Evolutionary conservation across 164 flowering plant species (phyloP), one percentile per base, ranked within the genome.

Genomic region (Amborella trichopoda): DNA sequence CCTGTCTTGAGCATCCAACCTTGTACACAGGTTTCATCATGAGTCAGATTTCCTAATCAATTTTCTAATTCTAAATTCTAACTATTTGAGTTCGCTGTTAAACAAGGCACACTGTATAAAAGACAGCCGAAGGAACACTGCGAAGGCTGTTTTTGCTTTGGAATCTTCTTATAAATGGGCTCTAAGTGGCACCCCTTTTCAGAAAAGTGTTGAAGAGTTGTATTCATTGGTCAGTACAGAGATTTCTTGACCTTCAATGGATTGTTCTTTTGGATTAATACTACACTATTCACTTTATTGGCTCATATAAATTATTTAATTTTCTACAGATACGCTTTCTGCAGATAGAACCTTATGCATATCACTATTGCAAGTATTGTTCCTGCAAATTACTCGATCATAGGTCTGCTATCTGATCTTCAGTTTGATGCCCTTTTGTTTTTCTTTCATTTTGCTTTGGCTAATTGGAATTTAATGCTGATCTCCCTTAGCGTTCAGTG

Each of bases 81-180:
- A n/a, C n/a, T n/a, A n/a, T n/a, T n/a, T n/a, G n/a, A n/a, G n/a
- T n/a, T n/a, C n/a, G n/a, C n/a, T n/a, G n/a, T n/a, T n/a, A n/a
- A n/a, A n/a, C n/a, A n/a, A 91, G 99, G 99, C 94, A 28, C 99
- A 91, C 65, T 87, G 24, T 51, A 75, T 91, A 25, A 91, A 91
- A 75, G 91, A 74, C 38, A 72, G 89, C 54, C 80, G 72, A 20
- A 46, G 76, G 43, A 87, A 72, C 59, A 91, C 96, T 51, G 85
- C 96, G 26, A 84, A 59, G 68, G 88, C 91, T 43, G 74, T 84
- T 59, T 63, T 91, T 73, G 69, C 90, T 32, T 68, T 88, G 46
- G 65, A 78, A 32, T 84, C 99, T 55, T 61, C 78, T 3, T 84
- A 71, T 60, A 91, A 69, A 71, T 91, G 99, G 99, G 96, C 90